A percentile compares a stretch with the other conserved stretches of the same genome.
These are phyloP conservation scores for Rhizopus sp. DNA, from an alignment of 371 early-diverging fungal species.

Conservation along the genomic window DNA sequence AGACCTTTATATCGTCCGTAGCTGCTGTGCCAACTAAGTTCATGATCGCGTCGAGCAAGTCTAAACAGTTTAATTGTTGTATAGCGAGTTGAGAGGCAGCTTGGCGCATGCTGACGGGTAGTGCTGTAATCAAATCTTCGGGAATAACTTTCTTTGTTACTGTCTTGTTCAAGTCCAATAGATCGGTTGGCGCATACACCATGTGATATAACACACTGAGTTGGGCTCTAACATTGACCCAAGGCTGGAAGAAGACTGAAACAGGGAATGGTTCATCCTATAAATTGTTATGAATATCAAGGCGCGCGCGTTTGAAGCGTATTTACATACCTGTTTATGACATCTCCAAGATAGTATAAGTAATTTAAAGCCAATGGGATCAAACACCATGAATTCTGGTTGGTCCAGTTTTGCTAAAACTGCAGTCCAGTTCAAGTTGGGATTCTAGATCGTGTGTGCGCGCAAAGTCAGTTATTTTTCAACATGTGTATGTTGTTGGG, in stretches of 20 bases:
- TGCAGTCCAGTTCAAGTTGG: conserved; percentile 60
- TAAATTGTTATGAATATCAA: conserved; percentile 8
- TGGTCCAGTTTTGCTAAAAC: conserved; percentile 68
- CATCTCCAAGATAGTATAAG: conserved; percentile 63
- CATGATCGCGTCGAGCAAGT: conserved; percentile 69
- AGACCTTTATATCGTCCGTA: conserved; percentile 61
- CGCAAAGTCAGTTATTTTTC: background rate
- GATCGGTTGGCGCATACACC: conserved; percentile 53
- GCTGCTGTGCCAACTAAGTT: conserved; percentile 59
- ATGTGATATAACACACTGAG: conserved; percentile 71
- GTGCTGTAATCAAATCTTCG: conserved; percentile 47
- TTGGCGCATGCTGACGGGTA: conserved; percentile 49
- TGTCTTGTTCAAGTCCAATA: conserved; percentile 52
- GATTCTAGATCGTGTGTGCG: conserved; percentile 34
- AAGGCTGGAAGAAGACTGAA: conserved; percentile 68
- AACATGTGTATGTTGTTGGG: too few species aligned
- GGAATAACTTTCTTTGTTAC: conserved; percentile 49
- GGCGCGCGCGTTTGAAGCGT: background rate
- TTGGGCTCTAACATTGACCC: conserved; percentile 75
- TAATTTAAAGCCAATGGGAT: conserved; percentile 61
- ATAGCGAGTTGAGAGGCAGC: conserved; percentile 52
- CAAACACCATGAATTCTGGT: conserved; percentile 62
- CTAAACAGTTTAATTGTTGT: conserved; percentile 75
- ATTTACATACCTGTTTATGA: conserved; percentile 56
- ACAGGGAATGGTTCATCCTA: conserved; percentile 67